Base-by-base conservation (phyloP, 768 basidiomycete species). In the Phallus indusiatus region DNA sequence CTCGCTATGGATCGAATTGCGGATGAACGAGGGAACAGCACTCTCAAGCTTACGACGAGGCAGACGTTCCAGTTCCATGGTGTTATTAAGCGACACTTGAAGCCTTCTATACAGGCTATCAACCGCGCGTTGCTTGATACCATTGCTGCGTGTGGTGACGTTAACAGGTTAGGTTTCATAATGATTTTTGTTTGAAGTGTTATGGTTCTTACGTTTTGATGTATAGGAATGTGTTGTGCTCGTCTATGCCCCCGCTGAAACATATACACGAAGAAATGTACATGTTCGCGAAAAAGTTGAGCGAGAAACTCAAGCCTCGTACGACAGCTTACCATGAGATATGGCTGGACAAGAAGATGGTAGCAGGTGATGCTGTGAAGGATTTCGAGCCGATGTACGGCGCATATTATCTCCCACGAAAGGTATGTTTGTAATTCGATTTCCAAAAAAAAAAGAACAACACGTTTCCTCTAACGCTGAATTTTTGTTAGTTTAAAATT, bases 21-120 rank as follows among this genome's bases (percentile, higher is more conserved):
- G 56, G 96, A 98, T 69, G 90, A 93, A 70, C 91, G 94, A 70
- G 96, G 93, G 6, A 88, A 83, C 61, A 84, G 88, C 50, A 92
- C 94, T 5, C 88, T 98, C 76, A 99, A 99, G 78, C 85, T 99
- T 64, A 99, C 96, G 51, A 99, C 96, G 35, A 81, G 96, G 62
- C 85, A 93, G 71, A 99, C 96, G 10, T 99, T 98, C 86, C 96
- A 99, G 74, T 98, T 96, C 80, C 96, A 99, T 71, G 96, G 96
- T 58, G 90, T 99, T 65, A 92, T 99, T 76, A 99, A 99, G 78
- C 81, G 81, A 63, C 93, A 99, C 70, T 73, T 99, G 71, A 98
- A 98, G 74, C 86, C 90, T 33, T 90, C 94, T 17, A 97, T 99
- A 63, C 94, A 96, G 74, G 91, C 84, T 56, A 98, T 98, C 71